Base-by-base conservation (phyloP, 805 yeast genomes). In the Torulaspora delbrueckii region DNA sequence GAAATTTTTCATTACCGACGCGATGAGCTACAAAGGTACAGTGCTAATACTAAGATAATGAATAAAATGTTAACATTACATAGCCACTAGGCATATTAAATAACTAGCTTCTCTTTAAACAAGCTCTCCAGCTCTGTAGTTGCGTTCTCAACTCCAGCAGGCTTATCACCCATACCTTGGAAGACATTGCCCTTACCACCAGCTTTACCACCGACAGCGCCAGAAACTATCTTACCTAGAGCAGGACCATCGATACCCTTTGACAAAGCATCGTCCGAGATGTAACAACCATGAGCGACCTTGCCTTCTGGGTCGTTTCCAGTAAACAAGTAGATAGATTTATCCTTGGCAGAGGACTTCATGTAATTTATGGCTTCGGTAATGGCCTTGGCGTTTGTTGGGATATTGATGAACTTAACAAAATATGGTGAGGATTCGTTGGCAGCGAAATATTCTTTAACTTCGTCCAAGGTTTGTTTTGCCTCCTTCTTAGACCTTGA, bases 151-250 rank as follows among this genome's bases (percentile, higher is more conserved):
- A 88, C 74, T 52, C 85, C 86, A 27, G 70, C 74, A 30, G 82
- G 76, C 52, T 87, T 84, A 57, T 83, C 87, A 58, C 99, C 99
- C 82, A 88, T 85, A 69, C 99, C 99, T 73, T 93, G 99, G 57
- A 88, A 87, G 45, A 90, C 82, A 55, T 88, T 86, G 53, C 96
- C 98, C 71, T 88, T 93, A 68, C 99, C 99, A 71, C 99, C 99
- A 47, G 96, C 95, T 68, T 85, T 88, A 68, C 99, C 99, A 54
- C 99, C 99, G 57, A 93, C 80, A 58, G 75, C 72, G 30, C 72
- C 69, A 37, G 90, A 73, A 36, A 86, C 98, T 46, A 76, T 70
- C 43, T 75, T 68, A 26, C 95, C 95, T 55, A 89, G 75, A 24
- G 79, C 89, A 47, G 82, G 76, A 43, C 95, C 90, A 53, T 83